Evolutionary conservation across 139 green algal species (phyloP).

Genomic region (Auxenochlorella protothecoides): DNA sequence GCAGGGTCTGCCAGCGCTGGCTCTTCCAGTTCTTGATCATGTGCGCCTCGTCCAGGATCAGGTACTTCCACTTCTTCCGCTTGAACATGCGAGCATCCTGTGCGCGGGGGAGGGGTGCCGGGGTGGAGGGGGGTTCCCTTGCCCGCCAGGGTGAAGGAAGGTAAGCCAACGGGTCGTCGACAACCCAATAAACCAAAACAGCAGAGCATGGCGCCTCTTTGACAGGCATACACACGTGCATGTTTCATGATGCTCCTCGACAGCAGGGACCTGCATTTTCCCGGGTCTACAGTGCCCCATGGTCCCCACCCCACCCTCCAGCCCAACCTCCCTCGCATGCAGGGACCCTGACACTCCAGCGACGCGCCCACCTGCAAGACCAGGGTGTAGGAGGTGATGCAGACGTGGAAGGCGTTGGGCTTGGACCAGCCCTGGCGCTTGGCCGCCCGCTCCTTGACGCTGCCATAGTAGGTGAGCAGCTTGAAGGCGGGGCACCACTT

Average conservation of each 20-base stretch:
- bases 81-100: constrained; percentile 89
- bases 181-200: too few species aligned
- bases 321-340: too few species aligned
- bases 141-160: too few species aligned
- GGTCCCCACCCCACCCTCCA: too few species aligned
- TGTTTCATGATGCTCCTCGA: too few species aligned
- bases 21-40: constrained; percentile 99
- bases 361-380: constrained; percentile 58
- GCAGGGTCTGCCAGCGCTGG: constrained; percentile 89
- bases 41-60: constrained; percentile 99
- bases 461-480: constrained; percentile 97
- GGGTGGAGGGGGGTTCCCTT: too few species aligned
- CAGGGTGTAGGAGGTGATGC: constrained; percentile 97
- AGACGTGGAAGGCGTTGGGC: constrained; percentile 96
- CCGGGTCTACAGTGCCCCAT: too few species aligned
- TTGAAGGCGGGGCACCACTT: constrained; percentile 99
- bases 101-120: neutral
- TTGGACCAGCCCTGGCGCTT: constrained; percentile 97
- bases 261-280: too few species aligned
- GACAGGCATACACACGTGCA: too few species aligned
- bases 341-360: too few species aligned
- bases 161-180: too few species aligned
- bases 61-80: constrained; percentile 96
- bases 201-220: too few species aligned
- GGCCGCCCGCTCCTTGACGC: constrained; percentile 75